phyloP scores from a whole-genome alignment of 371 early-diverging fungal genomes.

The Rhizopus stolonifer region DNA sequence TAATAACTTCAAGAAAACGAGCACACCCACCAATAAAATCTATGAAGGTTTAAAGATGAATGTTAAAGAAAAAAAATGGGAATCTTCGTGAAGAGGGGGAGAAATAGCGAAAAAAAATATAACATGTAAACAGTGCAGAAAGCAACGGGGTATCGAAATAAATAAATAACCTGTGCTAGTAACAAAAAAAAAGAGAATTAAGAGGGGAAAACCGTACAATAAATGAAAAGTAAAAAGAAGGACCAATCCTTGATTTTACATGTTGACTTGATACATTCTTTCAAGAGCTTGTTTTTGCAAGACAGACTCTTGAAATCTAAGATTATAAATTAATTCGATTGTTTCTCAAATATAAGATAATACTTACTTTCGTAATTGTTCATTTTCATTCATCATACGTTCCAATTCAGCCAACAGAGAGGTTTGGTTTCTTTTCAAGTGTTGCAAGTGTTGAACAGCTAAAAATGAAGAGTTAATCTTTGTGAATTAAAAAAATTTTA shows the following conservation, averaged over 20 bases:
- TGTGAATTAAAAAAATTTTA: neutral
- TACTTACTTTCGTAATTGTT: conserved; percentile 44
- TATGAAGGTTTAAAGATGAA: neutral
- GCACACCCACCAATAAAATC: neutral
- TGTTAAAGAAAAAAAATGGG: neutral
- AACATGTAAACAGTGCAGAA: neutral
- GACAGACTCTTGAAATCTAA: conserved; percentile 48
- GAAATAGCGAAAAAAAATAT: conserved; percentile 1
- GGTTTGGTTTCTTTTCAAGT: conserved; percentile 45
- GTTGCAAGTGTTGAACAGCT: conserved; percentile 55
- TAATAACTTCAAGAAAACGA: conserved; percentile 7
- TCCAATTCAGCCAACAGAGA: conserved; percentile 48
- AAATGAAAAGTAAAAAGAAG: neutral
- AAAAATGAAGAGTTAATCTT: conserved; percentile 1
- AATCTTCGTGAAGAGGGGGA: neutral
- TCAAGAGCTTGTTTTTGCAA: conserved; percentile 55
- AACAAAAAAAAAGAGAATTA: conserved; percentile 1
- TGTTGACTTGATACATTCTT: conserved; percentile 53
- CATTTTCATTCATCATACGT: conserved; percentile 48
- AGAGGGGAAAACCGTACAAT: neutral
- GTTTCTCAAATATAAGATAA: neutral
- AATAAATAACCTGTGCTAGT: conserved; percentile 6
- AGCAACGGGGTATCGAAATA: conserved; percentile 2
- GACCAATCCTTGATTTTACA: conserved; percentile 26
- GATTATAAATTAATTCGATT: neutral